A percentile compares a stretch with the other conserved stretches of the same genome.
Conservation (phyloP, 306 rosid species). For the Citrullus amarus region DNA sequence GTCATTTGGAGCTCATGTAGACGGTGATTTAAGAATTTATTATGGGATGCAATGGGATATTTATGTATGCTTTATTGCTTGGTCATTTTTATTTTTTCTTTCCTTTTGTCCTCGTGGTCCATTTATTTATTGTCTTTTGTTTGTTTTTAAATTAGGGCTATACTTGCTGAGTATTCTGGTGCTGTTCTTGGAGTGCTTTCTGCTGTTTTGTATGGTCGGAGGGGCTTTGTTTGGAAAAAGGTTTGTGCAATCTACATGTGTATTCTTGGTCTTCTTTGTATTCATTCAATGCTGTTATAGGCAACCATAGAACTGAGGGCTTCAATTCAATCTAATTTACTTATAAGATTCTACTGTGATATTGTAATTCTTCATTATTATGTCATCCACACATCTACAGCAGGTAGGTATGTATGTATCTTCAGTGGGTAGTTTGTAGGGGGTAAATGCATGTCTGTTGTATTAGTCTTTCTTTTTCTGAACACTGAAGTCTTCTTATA, state of each 20-base stretch:
- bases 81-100: background rate
- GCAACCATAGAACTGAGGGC: background rate
- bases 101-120: background rate
- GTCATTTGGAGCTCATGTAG: background rate
- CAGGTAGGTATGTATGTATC: background rate
- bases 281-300: background rate
- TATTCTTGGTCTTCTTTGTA: background rate
- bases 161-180: slow-evolving; percentile 94
- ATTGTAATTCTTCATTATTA: background rate
- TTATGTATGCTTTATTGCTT: slow-evolving; percentile 7
- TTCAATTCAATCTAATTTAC: background rate
- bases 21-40: background rate
- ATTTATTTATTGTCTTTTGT: background rate
- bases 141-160: slow-evolving; percentile 48
- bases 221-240: slow-evolving; percentile 80
- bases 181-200: slow-evolving; percentile 95
- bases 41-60: background rate
- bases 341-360: background rate
- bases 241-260: slow-evolving; percentile 19
- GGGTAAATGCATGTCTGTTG: background rate
- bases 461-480: background rate
- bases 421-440: background rate
- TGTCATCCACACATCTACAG: background rate
- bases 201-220: slow-evolving; percentile 75
- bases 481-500: background rate